phyloP scores from a whole-genome alignment of 2,329 filamentous ascomycete genomes.

The Incumbomyces lentus region DNA sequence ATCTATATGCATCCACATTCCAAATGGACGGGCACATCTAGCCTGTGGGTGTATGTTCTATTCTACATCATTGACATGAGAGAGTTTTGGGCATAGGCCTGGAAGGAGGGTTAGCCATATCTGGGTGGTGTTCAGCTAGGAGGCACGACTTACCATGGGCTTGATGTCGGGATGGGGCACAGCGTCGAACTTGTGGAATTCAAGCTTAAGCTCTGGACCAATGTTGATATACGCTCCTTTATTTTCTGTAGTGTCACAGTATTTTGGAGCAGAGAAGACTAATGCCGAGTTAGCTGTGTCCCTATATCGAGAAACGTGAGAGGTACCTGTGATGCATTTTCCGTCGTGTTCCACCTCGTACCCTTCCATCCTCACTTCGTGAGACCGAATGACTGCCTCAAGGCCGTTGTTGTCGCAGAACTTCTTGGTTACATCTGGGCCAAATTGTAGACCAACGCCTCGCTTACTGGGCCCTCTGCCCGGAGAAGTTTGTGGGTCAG shows the following conservation, averaged over 20 bases:
- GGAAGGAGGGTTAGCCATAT: not conserved
- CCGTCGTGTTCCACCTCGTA: conserved; percentile 97
- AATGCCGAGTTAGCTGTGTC: conserved; percentile 9
- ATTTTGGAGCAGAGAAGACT: conserved; percentile 96
- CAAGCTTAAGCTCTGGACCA: conserved; percentile 77
- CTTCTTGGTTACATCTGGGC: conserved; percentile 86
- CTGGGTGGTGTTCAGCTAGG: not conserved
- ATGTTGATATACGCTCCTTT: conserved; percentile 98
- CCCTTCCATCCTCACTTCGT: conserved; percentile 98
- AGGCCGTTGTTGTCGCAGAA: conserved; percentile 96
- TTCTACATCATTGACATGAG: conserved; percentile 27
- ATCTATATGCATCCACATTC: conserved; percentile 4
- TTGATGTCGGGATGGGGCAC: conserved; percentile 92
- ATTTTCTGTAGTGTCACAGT: conserved; percentile 97
- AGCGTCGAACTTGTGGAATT: conserved; percentile 88
- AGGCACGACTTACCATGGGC: conserved; percentile 56
- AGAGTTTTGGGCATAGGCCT: conserved; percentile 39
- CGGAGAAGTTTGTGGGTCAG: conserved; percentile 76
- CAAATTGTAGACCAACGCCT: conserved; percentile 92
- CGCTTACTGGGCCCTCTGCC: conserved; percentile 92
- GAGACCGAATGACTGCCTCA: conserved; percentile 88
- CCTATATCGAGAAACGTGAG: conserved; percentile 15
- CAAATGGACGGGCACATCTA: not conserved
- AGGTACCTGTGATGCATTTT: conserved; percentile 77
- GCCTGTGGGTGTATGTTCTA: not conserved